Evolutionary conservation across 2,329 filamentous ascomycete species (phyloP), one percentile per base, ranked within the genome.

Genomic region (Clarireedia paspali): DNA sequence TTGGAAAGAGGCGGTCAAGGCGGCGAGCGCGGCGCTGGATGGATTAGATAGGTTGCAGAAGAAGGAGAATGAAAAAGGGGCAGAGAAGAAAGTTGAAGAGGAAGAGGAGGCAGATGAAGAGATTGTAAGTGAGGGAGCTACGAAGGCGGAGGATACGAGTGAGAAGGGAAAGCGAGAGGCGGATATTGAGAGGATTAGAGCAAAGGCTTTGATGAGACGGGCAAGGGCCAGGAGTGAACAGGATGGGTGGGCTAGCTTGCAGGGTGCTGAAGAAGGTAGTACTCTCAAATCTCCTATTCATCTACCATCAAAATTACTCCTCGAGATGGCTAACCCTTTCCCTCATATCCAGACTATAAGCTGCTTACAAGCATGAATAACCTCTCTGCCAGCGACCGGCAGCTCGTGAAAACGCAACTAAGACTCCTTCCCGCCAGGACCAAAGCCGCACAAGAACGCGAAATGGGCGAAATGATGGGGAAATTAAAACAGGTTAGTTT

Each of bases 381-480:
- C 59, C 75, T 96, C 2, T 79, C 83, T 0, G 66, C 77, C 0
- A 76, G 82, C 7, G 91, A 96, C 66, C 75, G 74, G 67, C 83
- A 79, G 64, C 80, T 86, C 15, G 87, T 95, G 1, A 76, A 82
- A 52, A 72, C 75, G 27, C 86, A 90, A 63, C 75, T 95, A 57
- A 71, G 76, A 14, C 74, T 76, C 23, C 72, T 97, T 40, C 89
- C 89, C 1, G 74, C 79, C 1, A 78, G 79, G 59, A 80, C 90
- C 50, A 88, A 92, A 61, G 81, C 80, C 17, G 91, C 91, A 1
- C 89, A 91, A 72, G 87, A 96, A 67, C 81, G 80, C 63, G 94
- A 99, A 72, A 89, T 94, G 81, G 85, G 81, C 2, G 92, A 99
- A 73, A 96, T 97, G 91, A 95, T 96, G 91, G 89, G 87, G 17